Evolutionary conservation across 2,329 filamentous ascomycete species (phyloP), one percentile per base, ranked within the genome.

Genomic region (Penicillium aurantiogriseum): DNA sequence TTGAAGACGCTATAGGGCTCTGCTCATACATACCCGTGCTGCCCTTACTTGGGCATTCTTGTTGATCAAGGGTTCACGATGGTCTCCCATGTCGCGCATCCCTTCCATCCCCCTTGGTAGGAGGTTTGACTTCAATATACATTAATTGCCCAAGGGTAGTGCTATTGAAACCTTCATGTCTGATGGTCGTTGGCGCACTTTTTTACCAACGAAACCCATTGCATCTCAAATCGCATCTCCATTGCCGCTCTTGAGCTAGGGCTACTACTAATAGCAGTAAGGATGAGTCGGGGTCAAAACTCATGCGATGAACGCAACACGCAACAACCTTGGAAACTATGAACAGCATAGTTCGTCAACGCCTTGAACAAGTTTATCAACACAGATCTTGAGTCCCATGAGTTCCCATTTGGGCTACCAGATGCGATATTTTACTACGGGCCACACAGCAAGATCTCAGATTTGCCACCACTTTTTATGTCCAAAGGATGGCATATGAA

Each of bases 61-160:
- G 55, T 54, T 54, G 57, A 67, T 67, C 64, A 64, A 67, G 65
- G 65, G 64, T 51, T 55, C 57, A 58, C 63, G 60, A 66, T 62
- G 61, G 45, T 51, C 36, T 57, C 59, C 62, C 63, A 66, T 66
- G 63, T 66, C 64, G 64, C 62, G 64, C 56, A 67, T 67, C 65
- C 65, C 65, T 67, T 66, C 36, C 54, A 54, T 57, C 36, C 59
- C 63, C 63, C 58, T 57, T 65, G 42, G 57, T 54, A 61, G 55
- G 48, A 53, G 57, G 56, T 57, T 59, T 57, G 53, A 60, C 54
- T 31, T 45, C 59, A 59, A 57, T 63, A 60, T 51, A 51, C 61
- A 61, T 59, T 60, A 58, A 59, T 57, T 54, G 43, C 35, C 46
- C 49, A 45, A 52, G 27, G 51, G 54, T 10, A 33, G 29, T 19